Base-by-base conservation (phyloP, 2,329 filamentous ascomycete genomes). In the Chaetothyriales sp. region DNA sequence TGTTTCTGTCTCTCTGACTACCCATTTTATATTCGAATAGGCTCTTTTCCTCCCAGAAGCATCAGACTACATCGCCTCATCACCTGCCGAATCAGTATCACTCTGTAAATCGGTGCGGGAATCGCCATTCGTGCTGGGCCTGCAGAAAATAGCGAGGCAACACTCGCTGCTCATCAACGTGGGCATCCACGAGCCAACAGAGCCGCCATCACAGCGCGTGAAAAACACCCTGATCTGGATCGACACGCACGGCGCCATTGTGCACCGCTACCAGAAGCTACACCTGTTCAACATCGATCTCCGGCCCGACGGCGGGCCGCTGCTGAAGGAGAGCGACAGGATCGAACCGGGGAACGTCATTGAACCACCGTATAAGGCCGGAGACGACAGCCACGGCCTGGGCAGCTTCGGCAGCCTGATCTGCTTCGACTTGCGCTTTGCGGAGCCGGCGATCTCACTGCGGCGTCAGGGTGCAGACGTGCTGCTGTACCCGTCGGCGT, bases 11-110 rank as follows among this genome's bases (percentile, higher is more conserved):
- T 50, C 56, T 18, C 56, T 52, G 44, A 45, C 46, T 25, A 25
- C 43, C 18, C 10, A 18, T 22, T 15, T 53, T 15, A n/a, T n/a
- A 28, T 46, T 51, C n/a, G 43, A 40, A 51, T 56, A 86, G 78
- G 80, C 85, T 18, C 77, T 95, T 48, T 95, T 97, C 71, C 82
- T 95, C 50, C 90, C 90, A 10, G 90, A 95, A 75, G 90, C 90
- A 20, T 81, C 80, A 52, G 89, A 95, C 70, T 95, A 95, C 72
- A 89, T 95, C 61, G 84, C 81, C 18, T 73, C 77, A 1, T 82
- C 80, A 0, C 73, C 82, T 2, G 67, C 77, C 9, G 82, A 89
- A 61, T 85, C 83, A 0, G 69, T 89, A 7, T 74, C 78, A 4
- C 80, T 95, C 8, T 88, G 81, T 57, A 77, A 77, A 53, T 76